Evolutionary conservation across 2,329 filamentous ascomycete species (phyloP).

Genomic region (Hypoxylon sp.): DNA sequence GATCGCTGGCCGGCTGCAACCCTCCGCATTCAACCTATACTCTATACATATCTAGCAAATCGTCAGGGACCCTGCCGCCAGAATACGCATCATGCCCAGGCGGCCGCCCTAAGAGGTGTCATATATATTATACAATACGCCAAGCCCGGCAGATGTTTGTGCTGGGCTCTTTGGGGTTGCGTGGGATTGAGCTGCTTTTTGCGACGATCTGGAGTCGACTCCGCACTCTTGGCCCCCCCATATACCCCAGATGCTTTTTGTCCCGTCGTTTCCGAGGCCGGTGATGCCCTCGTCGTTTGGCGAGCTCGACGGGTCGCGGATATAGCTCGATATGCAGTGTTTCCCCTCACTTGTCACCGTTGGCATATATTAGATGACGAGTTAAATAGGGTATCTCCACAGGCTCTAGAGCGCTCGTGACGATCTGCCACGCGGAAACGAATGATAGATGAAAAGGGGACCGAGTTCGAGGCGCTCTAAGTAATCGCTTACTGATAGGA

Average conservation of each 20-base stretch:
- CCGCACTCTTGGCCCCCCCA: conserved; percentile 37
- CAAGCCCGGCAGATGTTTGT: conserved; percentile 47
- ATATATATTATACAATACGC: conserved; percentile 42
- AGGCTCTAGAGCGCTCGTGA: conserved; percentile 30
- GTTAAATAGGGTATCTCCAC: conserved; percentile 33
- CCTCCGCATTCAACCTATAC: conserved; percentile 39
- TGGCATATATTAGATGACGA: conserved; percentile 34
- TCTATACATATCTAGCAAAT: conserved; percentile 32
- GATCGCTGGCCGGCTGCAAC: conserved; percentile 42
- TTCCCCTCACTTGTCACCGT: conserved; percentile 38
- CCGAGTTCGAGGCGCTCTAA: conserved; percentile 25
- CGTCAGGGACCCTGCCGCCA: conserved; percentile 31
- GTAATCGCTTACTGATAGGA: conserved; percentile 38
- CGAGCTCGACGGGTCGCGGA: conserved; percentile 25
- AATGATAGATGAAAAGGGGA: conserved; percentile 4
- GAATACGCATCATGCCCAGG: conserved; percentile 32
- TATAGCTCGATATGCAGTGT: conserved; percentile 24
- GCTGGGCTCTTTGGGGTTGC: conserved; percentile 25
- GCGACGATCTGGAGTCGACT: conserved; percentile 30
- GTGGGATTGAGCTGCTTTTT: conserved; percentile 31
- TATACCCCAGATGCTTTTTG: conserved; percentile 6
- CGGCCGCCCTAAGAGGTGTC: conserved; percentile 32
- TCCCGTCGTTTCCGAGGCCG: conserved; percentile 32
- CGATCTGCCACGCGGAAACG: conserved; percentile 23
- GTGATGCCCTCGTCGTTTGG: conserved; percentile 26